A percentile compares a stretch with the other conserved stretches of the same genome.
Conservation (phyloP, 257 asterid species). For the Avicennia marina region DNA sequence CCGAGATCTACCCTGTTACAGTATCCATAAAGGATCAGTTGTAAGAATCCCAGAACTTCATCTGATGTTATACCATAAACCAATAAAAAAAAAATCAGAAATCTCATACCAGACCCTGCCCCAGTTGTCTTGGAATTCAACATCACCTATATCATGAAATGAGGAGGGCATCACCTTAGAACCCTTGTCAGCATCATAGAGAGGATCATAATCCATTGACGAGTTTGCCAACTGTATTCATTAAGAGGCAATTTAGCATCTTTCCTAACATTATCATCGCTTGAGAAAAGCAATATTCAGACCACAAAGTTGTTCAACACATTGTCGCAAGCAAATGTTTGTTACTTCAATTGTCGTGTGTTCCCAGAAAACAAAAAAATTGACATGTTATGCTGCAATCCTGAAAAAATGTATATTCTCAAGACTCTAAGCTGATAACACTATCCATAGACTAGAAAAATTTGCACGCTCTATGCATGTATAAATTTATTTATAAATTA, state of each 20-base stretch:
- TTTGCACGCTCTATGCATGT: too few relatives aligned
- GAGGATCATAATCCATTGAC: slow-evolving; percentile 78
- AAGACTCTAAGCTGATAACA: too few relatives aligned
- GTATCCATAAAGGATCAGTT: not conserved
- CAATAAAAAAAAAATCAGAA: not conserved
- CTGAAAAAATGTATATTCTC: too few relatives aligned
- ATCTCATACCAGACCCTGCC: slow-evolving; percentile 76
- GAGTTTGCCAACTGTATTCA: slow-evolving; percentile 62
- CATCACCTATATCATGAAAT: slow-evolving; percentile 81
- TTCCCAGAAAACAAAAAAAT: too few relatives aligned
- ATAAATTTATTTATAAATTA: too few relatives aligned
- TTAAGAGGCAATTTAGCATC: slow-evolving; percentile 6
- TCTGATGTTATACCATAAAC: not conserved
- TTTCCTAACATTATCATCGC: not conserved
- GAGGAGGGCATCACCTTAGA: slow-evolving; percentile 85
- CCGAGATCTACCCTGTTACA: slow-evolving; percentile 91
- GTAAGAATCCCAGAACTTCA: not conserved
- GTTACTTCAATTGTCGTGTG: too few relatives aligned
- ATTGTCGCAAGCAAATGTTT: too few relatives aligned
- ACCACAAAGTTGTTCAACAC: too few relatives aligned
- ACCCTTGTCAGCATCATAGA: slow-evolving; percentile 81
- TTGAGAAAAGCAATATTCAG: not conserved
- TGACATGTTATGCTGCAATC: too few relatives aligned
- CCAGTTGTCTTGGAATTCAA: slow-evolving; percentile 98
- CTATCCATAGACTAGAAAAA: too few relatives aligned